These are phyloP conservation scores for Colletotrichum australisinense DNA, from an alignment of 2,329 filamentous ascomycete genomes.

Conservation along the genomic window DNA sequence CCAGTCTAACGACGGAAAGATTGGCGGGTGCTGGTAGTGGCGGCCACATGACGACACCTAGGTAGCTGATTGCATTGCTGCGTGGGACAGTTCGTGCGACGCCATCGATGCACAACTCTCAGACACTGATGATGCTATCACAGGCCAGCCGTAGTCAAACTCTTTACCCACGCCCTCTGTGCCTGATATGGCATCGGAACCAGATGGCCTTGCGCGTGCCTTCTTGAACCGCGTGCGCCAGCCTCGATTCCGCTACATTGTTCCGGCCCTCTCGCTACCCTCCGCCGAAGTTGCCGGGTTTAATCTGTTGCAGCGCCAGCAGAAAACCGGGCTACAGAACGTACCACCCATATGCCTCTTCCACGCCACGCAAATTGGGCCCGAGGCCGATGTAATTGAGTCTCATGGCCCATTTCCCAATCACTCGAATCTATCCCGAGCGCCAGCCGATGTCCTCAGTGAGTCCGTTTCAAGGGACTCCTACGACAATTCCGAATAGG, in stretches of 20 bases:
- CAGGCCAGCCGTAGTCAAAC: not conserved
- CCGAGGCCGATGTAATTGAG: conserved; percentile 5
- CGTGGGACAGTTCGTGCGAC: conserved; percentile 41
- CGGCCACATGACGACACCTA: conserved; percentile 44
- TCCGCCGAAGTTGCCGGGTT: not conserved
- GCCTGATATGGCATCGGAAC: not conserved
- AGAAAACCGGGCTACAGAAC: not conserved
- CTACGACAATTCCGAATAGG: conserved; percentile 43
- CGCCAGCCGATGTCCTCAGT: conserved; percentile 42
- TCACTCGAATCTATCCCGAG: conserved; percentile 33
- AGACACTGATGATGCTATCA: not conserved
- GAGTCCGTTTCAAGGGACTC: conserved; percentile 39
- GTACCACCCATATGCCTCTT: conserved; percentile 44
- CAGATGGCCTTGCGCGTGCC: not conserved
- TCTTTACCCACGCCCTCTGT: not conserved
- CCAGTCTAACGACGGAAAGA: conserved; percentile 37
- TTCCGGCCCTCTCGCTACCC: not conserved
- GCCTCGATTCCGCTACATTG: not conserved
- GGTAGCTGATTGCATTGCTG: conserved; percentile 38
- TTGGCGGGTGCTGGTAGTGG: conserved; percentile 46
- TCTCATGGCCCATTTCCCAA: conserved; percentile 7
- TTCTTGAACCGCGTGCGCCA: not conserved
- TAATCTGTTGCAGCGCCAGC: not conserved
- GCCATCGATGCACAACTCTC: conserved; percentile 35
- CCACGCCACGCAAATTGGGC: conserved; percentile 29